Evolutionary conservation across 345 rosid species (phyloP).

Genomic region (Excoecaria agallocha): DNA sequence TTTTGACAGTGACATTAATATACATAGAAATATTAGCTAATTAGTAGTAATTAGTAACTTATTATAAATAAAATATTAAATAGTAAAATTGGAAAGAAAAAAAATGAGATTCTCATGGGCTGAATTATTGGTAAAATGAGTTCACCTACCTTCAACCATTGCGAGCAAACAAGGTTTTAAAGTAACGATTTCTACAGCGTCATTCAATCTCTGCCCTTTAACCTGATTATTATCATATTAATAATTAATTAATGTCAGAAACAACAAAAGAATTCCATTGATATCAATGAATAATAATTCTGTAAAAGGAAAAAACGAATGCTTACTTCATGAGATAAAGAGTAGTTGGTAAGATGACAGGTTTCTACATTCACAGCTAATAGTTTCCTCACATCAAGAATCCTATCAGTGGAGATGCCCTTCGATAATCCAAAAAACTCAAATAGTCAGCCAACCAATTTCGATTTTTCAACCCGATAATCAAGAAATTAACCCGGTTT

Average conservation of each 20-base stretch:
- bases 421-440: constrained; percentile 15
- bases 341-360: constrained; percentile 80
- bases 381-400: constrained; percentile 80
- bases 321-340: constrained; percentile 78
- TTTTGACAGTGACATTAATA: too few species aligned
- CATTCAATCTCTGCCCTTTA: constrained; percentile 55
- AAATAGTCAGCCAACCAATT: background rate
- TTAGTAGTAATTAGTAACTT: too few species aligned
- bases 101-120: constrained; percentile 3
- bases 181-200: constrained; percentile 41
- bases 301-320: background rate
- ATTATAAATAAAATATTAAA: too few species aligned
- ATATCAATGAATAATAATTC: background rate
- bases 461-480: background rate
- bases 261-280: background rate
- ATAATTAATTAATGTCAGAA: constrained; percentile 2
- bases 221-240: constrained; percentile 41
- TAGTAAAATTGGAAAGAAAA: background rate
- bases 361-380: constrained; percentile 77
- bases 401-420: constrained; percentile 97
- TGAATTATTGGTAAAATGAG: background rate
- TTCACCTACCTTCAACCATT: constrained; percentile 68
- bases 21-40: too few species aligned
- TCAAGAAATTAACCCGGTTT: background rate
- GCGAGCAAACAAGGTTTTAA: constrained; percentile 52